Percentiles rank a stretch among this genome's conserved stretches.
These are phyloP conservation scores for Hippophae rhamnoides DNA, from an alignment of 306 rosid species.

Conservation along the genomic window DNA sequence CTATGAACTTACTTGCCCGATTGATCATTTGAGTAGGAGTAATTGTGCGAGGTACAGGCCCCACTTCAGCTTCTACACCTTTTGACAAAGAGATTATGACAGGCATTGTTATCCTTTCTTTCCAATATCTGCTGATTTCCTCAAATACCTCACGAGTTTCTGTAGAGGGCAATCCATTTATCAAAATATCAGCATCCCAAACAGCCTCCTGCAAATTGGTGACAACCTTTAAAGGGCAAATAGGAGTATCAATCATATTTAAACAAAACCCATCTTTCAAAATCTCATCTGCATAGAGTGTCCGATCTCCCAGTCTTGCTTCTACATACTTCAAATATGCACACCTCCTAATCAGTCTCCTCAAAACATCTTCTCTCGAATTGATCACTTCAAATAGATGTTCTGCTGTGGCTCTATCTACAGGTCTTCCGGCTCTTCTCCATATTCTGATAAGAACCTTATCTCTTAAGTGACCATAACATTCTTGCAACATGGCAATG, in stretches of 20 bases:
- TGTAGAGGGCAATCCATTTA: slow-evolving; percentile 86
- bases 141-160: slow-evolving; percentile 67
- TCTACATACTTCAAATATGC: slow-evolving; percentile 92
- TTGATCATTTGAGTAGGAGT: slow-evolving; percentile 85
- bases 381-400: slow-evolving; percentile 88
- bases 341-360: slow-evolving; percentile 84
- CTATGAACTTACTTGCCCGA: slow-evolving; percentile 59
- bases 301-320: slow-evolving; percentile 79
- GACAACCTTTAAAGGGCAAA: slow-evolving; percentile 90
- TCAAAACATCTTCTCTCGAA: slow-evolving; percentile 81
- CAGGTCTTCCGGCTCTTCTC: slow-evolving; percentile 70
- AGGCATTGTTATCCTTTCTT: slow-evolving; percentile 71
- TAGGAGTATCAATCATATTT: slow-evolving; percentile 91
- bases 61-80: slow-evolving; percentile 91
- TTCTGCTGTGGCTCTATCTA: slow-evolving; percentile 73
- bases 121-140: slow-evolving; percentile 80
- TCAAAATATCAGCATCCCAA: slow-evolving; percentile 94
- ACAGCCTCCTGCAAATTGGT: slow-evolving; percentile 95
- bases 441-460: slow-evolving; percentile 72
- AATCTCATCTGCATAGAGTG: slow-evolving; percentile 75
- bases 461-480: slow-evolving; percentile 67
- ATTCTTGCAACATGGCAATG: slow-evolving; percentile 74
- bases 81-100: slow-evolving; percentile 80
- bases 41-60: slow-evolving; percentile 61
- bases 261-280: slow-evolving; percentile 90